A percentile compares a stretch with the other conserved stretches of the same genome.
Conservation (phyloP, 2,329 filamentous ascomycete species). For the Hypoxylon sp. region DNA sequence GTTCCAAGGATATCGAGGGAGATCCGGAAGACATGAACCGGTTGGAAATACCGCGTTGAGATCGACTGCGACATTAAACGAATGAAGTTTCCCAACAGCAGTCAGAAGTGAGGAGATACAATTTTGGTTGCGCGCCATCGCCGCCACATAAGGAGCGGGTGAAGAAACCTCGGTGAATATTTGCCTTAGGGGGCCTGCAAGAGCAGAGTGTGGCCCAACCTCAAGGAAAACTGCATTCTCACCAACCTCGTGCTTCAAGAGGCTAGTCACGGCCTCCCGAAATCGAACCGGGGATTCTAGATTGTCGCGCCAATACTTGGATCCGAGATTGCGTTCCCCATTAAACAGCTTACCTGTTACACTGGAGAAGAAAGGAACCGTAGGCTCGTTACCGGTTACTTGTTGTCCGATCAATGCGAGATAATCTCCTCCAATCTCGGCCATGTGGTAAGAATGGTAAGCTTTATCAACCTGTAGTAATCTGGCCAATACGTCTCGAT, state of each 20-base stretch:
- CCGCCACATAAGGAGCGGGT: slow-evolving; percentile 31
- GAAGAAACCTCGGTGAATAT: slow-evolving; percentile 34
- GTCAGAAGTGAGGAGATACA: slow-evolving; percentile 31
- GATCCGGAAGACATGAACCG: slow-evolving; percentile 37
- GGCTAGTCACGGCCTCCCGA: slow-evolving; percentile 30
- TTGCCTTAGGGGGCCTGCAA: slow-evolving; percentile 46
- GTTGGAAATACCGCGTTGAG: slow-evolving; percentile 31
- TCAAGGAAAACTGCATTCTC: slow-evolving; percentile 44
- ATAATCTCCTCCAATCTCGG: slow-evolving; percentile 41
- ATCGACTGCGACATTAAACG: slow-evolving; percentile 23
- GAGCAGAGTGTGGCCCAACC: slow-evolving; percentile 48
- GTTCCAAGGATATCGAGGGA: slow-evolving; percentile 49
- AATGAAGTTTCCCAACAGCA: slow-evolving; percentile 41
- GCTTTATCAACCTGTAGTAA: slow-evolving; percentile 52
- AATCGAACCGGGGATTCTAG: slow-evolving; percentile 47
- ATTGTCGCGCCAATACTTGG: slow-evolving; percentile 46
- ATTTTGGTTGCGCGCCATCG: slow-evolving; percentile 36
- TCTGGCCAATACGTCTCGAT: slow-evolving; percentile 40
- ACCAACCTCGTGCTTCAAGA: slow-evolving; percentile 28
- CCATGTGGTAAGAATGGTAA: slow-evolving; percentile 55
- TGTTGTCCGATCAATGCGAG: slow-evolving; percentile 24
- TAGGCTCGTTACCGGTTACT: slow-evolving; percentile 19
- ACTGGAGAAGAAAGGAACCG: slow-evolving; percentile 48
- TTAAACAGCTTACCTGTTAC: slow-evolving; percentile 34
- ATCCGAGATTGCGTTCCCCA: slow-evolving; percentile 17